Percentiles rank a stretch among this genome's conserved stretches.
Evolutionary conservation across 257 asterid genomes (phyloP).

Genomic region (Solanum pennellii): DNA sequence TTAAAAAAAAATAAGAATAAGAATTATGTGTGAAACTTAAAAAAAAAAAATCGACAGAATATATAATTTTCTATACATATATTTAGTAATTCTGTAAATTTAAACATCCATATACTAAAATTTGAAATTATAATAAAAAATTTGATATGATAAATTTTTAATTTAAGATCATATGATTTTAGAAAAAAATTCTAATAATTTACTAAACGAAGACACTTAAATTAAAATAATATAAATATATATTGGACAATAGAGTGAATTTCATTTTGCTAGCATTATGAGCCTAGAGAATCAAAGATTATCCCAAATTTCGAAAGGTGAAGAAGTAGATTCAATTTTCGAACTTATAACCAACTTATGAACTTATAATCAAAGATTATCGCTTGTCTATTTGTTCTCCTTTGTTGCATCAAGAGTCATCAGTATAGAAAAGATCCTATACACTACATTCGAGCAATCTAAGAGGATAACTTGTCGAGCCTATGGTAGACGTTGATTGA

Average conservation of each 20-base stretch:
- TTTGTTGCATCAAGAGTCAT: neutral
- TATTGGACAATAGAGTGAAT: no score
- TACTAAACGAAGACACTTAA: no score
- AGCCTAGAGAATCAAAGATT: no score
- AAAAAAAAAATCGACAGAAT: neutral
- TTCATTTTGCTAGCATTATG: no score
- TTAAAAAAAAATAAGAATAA: no score
- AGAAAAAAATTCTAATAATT: neutral
- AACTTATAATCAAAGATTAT: neutral
- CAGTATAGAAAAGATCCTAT: neutral
- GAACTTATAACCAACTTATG: neutral
- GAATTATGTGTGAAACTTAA: neutral
- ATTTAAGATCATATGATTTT: no score
- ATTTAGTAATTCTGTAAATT: neutral
- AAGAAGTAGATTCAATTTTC: neutral
- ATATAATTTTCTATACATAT: neutral
- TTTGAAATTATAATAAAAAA: neutral
- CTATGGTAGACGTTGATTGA: no score
- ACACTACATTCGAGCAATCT: neutral
- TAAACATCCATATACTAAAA: neutral
- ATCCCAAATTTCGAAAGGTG: neutral
- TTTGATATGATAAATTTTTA: neutral
- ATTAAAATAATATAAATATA: no score
- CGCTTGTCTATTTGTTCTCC: neutral
- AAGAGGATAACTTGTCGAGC: neutral